Evolutionary conservation across 2,329 filamentous ascomycete genomes (phyloP), one percentile per base, ranked within the genome.

Genomic region (Zasmidium cellare): DNA sequence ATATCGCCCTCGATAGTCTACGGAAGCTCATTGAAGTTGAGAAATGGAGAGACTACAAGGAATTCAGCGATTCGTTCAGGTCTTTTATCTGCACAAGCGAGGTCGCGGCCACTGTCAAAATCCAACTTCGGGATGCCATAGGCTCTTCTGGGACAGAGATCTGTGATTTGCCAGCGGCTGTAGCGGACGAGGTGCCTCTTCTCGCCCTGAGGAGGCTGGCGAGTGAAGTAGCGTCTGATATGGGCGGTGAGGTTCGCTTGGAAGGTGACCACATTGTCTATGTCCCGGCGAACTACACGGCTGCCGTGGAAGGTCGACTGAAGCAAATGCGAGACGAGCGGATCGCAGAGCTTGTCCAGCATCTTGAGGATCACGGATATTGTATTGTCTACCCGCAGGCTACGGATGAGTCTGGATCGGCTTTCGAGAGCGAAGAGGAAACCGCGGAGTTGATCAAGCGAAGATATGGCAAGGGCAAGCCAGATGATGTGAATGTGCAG

Each of bases 231-330:
- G 54, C 50, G 7, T 22, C 50, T 19, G 50, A 53, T 1, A 55
- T 53, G 12, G 57, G 54, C 1, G 57, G 57, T 1, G 53, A 60
- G n/a, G 46, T 56, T 14, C 46, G 46, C 9, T 14, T 46, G 14
- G 53, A 56, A 24, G 53, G 45, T 18, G 57, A 41, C 31, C 50
- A 54, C 25, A 49, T 56, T 9, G 51, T 56, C 3, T 56, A 51
- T 23, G 54, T 60, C 3, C 57, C 57, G 6, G 46, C 49, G 25
- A 55, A 60, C 23, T 60, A 60, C 31, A 49, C 57, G 2, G 54
- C 28, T 3, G 50, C 38, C 12, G 57, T 53, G 11, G 50, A 56
- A 24, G 41, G 54, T 14, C 50, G 46, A n/a, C 23, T 50, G 16
- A 12, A 31, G 35, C 41, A 56, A 35, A 46, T 49, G 2, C 49